Conservation (phyloP, 495 filamentous ascomycete species). For the Pyrenopolyporus hunteri region DNA sequence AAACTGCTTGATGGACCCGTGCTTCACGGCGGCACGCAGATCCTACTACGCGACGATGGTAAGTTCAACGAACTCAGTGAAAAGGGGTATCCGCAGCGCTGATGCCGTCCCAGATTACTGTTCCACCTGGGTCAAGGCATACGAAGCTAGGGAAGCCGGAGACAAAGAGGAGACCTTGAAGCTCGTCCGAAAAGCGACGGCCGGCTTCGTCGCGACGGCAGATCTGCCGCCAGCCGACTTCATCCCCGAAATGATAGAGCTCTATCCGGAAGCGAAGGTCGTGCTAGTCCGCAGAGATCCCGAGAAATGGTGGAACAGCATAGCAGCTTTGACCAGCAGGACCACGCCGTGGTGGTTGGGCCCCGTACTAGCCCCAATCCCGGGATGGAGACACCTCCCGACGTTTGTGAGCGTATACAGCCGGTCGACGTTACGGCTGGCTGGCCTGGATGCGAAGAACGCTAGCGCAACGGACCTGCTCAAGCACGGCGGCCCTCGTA, state of each 20-base stretch:
- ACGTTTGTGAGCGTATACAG: conserved; percentile 29
- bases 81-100: not conserved
- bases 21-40: conserved; percentile 46
- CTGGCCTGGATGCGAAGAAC: conserved; percentile 15
- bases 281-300: conserved; percentile 43
- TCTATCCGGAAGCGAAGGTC: conserved; percentile 49
- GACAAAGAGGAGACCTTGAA: conserved; percentile 35
- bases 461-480: conserved; percentile 23
- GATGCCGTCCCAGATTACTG: conserved; percentile 32
- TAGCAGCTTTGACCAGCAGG: conserved; percentile 28
- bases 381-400: conserved; percentile 39
- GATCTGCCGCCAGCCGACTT: conserved; percentile 43
- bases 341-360: conserved; percentile 40
- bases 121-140: conserved; percentile 39
- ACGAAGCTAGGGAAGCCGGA: conserved; percentile 35
- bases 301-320: conserved; percentile 43
- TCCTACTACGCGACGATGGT: conserved; percentile 42
- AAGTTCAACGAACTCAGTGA: not conserved
- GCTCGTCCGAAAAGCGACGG: conserved; percentile 37
- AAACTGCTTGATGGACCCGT: conserved; percentile 53
- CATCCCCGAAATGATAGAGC: conserved; percentile 45
- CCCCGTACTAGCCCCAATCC: conserved; percentile 34
- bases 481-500: conserved; percentile 35
- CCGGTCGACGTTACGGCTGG: conserved; percentile 34
- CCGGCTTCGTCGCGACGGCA: conserved; percentile 45